A percentile compares a stretch with the other conserved stretches of the same genome.
These are phyloP conservation scores for Podospora comata DNA, from an alignment of 495 filamentous ascomycete genomes.

Conservation along the genomic window DNA sequence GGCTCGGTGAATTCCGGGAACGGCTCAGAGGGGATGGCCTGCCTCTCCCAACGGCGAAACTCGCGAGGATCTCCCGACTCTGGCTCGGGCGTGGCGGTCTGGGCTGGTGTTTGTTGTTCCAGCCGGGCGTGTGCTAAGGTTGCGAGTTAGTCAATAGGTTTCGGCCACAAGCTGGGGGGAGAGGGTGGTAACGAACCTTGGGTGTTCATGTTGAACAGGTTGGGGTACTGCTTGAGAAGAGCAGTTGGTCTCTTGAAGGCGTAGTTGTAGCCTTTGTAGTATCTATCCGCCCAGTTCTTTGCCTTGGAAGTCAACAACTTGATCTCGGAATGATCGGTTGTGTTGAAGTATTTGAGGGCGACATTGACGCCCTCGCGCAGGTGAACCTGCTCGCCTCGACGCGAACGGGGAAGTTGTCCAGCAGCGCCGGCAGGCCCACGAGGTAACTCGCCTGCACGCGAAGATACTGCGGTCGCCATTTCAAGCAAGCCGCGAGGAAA, in stretches of 20 bases:
- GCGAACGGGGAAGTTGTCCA: conserved; percentile 13
- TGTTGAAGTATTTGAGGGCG: conserved; percentile 31
- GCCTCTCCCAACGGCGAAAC: conserved; percentile 17
- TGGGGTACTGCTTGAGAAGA: conserved; percentile 21
- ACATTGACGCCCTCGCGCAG: conserved; percentile 27
- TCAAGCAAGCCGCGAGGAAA: background rate
- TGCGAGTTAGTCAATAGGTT: background rate
- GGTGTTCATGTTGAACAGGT: conserved; percentile 29
- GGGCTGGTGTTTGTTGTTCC: conserved; percentile 8
- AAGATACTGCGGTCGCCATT: background rate
- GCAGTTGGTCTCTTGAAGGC: conserved; percentile 17
- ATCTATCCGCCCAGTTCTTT: conserved; percentile 24
- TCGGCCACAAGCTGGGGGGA: background rate
- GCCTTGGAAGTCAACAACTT: conserved; percentile 23
- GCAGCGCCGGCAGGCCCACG: conserved; percentile 8
- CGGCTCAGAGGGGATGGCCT: conserved; percentile 20
- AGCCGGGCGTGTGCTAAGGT: conserved; percentile 20
- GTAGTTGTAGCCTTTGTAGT: conserved; percentile 25
- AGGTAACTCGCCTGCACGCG: conserved; percentile 8
- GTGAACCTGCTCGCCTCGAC: conserved; percentile 15
- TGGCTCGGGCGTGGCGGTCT: conserved; percentile 13
- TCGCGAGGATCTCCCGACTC: conserved; percentile 18
- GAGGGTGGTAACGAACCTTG: conserved; percentile 9
- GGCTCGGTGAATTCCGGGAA: conserved; percentile 29
- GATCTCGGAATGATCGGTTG: conserved; percentile 13